Percentiles rank a stretch among this genome's conserved stretches.
phyloP scores from a whole-genome alignment of 2,329 filamentous ascomycete genomes.

The Xylariomycetidae sp. region DNA sequence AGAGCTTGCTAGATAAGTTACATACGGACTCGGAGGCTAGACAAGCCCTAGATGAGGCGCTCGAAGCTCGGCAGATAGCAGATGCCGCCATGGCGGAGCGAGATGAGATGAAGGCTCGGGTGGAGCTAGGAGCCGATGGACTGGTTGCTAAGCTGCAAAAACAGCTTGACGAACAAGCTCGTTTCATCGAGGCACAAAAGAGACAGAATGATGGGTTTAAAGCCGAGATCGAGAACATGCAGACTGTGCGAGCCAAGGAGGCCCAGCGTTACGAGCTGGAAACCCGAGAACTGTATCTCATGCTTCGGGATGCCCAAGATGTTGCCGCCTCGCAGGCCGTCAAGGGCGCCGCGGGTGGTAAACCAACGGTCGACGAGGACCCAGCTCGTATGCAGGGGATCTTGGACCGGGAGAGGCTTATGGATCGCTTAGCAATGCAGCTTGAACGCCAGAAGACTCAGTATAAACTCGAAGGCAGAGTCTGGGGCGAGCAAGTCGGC shows the following conservation, averaged over 20 bases:
- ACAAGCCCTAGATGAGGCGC: slow-evolving; percentile 87
- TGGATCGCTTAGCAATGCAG: slow-evolving; percentile 92
- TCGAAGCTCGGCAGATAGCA: slow-evolving; percentile 86
- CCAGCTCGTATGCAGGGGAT: slow-evolving; percentile 84
- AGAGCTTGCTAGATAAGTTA: slow-evolving; percentile 88
- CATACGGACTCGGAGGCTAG: slow-evolving; percentile 95
- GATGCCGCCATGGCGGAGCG: slow-evolving; percentile 94
- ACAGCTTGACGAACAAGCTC: slow-evolving; percentile 87
- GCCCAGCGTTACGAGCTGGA: slow-evolving; percentile 93
- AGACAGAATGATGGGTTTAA: slow-evolving; percentile 86
- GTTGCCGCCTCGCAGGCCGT: slow-evolving; percentile 81
- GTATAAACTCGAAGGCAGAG: slow-evolving; percentile 90
- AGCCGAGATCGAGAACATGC: slow-evolving; percentile 81
- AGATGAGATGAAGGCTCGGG: slow-evolving; percentile 85
- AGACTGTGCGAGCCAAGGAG: slow-evolving; percentile 82
- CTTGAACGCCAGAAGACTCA: slow-evolving; percentile 96
- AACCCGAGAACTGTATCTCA: slow-evolving; percentile 93
- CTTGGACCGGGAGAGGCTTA: slow-evolving; percentile 83
- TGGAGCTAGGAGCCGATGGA: slow-evolving; percentile 89
- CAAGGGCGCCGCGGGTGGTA: slow-evolving; percentile 48
- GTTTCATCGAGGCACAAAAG: slow-evolving; percentile 83
- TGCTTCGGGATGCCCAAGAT: slow-evolving; percentile 96
- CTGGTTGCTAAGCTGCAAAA: slow-evolving; percentile 88
- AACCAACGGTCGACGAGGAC: slow-evolving; percentile 59
- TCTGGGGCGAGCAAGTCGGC: slow-evolving; percentile 76